Conservation (phyloP, 768 basidiomycete species). For the Suillus subalutaceus region DNA sequence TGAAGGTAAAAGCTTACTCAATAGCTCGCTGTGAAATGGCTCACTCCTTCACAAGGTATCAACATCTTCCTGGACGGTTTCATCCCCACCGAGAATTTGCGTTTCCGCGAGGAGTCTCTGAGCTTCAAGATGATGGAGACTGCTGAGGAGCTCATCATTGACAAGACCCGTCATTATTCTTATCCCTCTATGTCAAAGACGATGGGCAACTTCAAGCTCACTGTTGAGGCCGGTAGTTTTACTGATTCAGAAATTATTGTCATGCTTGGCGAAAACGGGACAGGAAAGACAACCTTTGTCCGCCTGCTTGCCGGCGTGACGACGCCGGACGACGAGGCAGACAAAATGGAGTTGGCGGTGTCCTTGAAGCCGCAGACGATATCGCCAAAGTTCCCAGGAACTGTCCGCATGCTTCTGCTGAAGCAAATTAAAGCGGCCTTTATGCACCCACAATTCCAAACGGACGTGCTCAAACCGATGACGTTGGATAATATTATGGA, state of each 20-base stretch:
- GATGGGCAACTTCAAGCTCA: slow-evolving; percentile 92
- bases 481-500: slow-evolving; percentile 92
- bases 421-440: slow-evolving; percentile 95
- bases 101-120: slow-evolving; percentile 94
- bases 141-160: slow-evolving; percentile 84
- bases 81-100: slow-evolving; percentile 97
- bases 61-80: slow-evolving; percentile 99
- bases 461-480: slow-evolving; percentile 98
- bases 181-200: slow-evolving; percentile 99
- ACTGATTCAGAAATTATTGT: slow-evolving; percentile 99
- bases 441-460: slow-evolving; percentile 99
- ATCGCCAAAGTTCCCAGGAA: slow-evolving; percentile 95
- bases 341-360: slow-evolving; percentile 82
- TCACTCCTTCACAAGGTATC: slow-evolving; percentile 62
- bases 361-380: slow-evolving; percentile 99
- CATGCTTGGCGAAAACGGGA: slow-evolving; percentile 99
- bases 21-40: slow-evolving; percentile 5
- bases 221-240: slow-evolving; percentile 86
- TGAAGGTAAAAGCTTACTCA: slow-evolving; percentile 64
- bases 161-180: slow-evolving; percentile 86
- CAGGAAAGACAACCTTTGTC: slow-evolving; percentile 98
- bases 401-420: slow-evolving; percentile 91
- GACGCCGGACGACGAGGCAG: slow-evolving; percentile 76
- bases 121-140: slow-evolving; percentile 98
- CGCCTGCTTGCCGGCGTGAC: slow-evolving; percentile 91